Conservation (phyloP, 2,329 filamentous ascomycete species). For the Curvularia hawaiiensis region DNA sequence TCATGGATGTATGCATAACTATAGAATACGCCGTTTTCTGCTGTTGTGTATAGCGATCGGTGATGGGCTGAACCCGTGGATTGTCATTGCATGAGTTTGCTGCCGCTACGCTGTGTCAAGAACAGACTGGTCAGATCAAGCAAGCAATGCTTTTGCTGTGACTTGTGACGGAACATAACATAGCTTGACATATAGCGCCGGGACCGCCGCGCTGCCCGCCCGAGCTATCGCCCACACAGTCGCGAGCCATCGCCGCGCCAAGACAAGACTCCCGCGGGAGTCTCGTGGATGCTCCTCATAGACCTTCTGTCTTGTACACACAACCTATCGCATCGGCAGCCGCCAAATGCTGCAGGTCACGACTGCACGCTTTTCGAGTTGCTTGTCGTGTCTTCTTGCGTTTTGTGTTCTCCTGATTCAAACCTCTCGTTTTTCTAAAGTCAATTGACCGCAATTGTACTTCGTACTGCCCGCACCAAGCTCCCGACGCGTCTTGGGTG, state of each 20-base stretch:
- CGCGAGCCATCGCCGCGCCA: conserved; percentile 12
- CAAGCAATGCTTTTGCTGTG: background rate
- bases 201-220: background rate
- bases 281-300: background rate
- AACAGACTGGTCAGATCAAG: background rate
- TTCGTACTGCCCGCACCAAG: conserved; percentile 5
- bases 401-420: conserved; percentile 16
- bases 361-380: conserved; percentile 6
- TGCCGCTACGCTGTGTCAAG: background rate
- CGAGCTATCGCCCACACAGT: conserved; percentile 6
- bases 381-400: conserved; percentile 3
- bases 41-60: background rate
- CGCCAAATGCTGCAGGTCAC: conserved; percentile 8
- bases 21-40: background rate
- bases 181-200: conserved; percentile 7
- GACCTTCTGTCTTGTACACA: conserved; percentile 5
- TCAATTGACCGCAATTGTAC: conserved; percentile 15
- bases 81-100: background rate
- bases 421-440: conserved; percentile 8
- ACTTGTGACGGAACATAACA: background rate
- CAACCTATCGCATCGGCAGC: conserved; percentile 9
- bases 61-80: background rate
- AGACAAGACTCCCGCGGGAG: background rate
- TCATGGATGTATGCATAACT: background rate
- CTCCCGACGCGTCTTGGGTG: conserved; percentile 21